Base-by-base conservation (phyloP, 805 yeast species). In the Sugiyamaella marilandica region DNA sequence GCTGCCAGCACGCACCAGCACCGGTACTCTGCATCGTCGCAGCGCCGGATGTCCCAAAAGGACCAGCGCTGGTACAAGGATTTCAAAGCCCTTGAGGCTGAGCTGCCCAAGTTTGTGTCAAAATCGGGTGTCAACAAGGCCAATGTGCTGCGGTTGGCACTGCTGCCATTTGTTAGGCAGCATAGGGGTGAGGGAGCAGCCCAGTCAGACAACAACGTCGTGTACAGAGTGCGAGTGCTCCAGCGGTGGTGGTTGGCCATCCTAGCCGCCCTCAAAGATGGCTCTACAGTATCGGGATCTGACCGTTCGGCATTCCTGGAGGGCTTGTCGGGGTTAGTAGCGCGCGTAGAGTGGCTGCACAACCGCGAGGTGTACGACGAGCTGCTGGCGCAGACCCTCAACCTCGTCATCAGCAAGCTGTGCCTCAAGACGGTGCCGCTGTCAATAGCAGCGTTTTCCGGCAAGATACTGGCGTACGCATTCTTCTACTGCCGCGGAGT, bases 381-480 rank as follows among this genome's bases (percentile, higher is more conserved):
- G 58, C 52, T 68, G 19, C 68, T 85, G 24, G 63, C 72, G n/a
- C 70, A 73, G 37, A 84, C 92, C 1, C 67, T 83, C 50, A 78
- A 76, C 47, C 77, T 73, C 59, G 73, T 80, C 50, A 72, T 85
- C 10, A 64, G 69, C 48, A 75, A 77, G 58, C 68, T 82, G 52
- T 69, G 74, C 46, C 60, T 74, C 52, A 82, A 82, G 56, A 72
- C 72, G 21, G 70, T 82, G 10, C 74, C 87, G 0, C 65, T 81
- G n/a, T 73, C 84, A 5, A 66, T 78, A 18, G 73, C 81, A 19
- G 88, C 89, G 2, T 84, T 85, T 59, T 71, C 81, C 10, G 92
- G 92, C 5, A 85, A 85, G 61, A 76, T 82, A 2, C 77, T 85
- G 64, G 90, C 90, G 1, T 80, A 81, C 61, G 70, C 81, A 2